phyloP scores from a whole-genome alignment of 495 filamentous ascomycete species.

The Penicillium silybi region DNA sequence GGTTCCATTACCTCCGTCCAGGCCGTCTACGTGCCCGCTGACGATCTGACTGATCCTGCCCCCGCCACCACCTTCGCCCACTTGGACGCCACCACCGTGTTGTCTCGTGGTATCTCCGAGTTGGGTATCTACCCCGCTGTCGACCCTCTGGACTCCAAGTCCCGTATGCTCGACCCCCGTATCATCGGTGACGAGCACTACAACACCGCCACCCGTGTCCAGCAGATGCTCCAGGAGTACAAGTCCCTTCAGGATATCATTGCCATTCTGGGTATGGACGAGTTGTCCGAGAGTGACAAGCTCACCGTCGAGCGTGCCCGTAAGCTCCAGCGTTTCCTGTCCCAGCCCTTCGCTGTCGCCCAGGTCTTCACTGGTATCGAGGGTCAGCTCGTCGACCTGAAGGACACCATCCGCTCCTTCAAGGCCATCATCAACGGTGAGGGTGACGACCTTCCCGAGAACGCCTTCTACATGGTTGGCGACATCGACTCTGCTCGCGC shows the following conservation, averaged over 20 bases:
- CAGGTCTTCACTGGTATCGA: constrained; percentile 99
- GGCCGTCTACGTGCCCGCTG: constrained; percentile 99
- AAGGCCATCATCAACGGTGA: constrained; percentile 96
- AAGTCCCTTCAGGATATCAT: constrained; percentile 99
- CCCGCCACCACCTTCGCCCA: constrained; percentile 99
- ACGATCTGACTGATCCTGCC: constrained; percentile 99
- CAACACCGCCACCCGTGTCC: constrained; percentile 86
- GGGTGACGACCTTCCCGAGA: constrained; percentile 92
- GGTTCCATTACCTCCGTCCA: constrained; percentile 99
- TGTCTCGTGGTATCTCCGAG: constrained; percentile 99
- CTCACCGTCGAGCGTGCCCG: constrained; percentile 99
- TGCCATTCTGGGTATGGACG: constrained; percentile 99
- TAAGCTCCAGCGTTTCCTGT: constrained; percentile 99
- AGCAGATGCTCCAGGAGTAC: constrained; percentile 99
- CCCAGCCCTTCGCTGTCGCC: constrained; percentile 97
- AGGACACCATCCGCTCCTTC: constrained; percentile 97
- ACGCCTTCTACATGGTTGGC: constrained; percentile 98
- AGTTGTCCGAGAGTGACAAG: constrained; percentile 97
- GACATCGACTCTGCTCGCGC: constrained; percentile 86
- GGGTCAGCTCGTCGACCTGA: constrained; percentile 93
- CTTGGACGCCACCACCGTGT: constrained; percentile 99
- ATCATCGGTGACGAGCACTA: constrained; percentile 98
- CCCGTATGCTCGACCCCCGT: constrained; percentile 98
- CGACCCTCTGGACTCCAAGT: constrained; percentile 99
- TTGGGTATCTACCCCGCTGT: constrained; percentile 99